Conservation (phyloP, 2,329 filamentous ascomycete genomes). For the Trichoderma breve region DNA sequence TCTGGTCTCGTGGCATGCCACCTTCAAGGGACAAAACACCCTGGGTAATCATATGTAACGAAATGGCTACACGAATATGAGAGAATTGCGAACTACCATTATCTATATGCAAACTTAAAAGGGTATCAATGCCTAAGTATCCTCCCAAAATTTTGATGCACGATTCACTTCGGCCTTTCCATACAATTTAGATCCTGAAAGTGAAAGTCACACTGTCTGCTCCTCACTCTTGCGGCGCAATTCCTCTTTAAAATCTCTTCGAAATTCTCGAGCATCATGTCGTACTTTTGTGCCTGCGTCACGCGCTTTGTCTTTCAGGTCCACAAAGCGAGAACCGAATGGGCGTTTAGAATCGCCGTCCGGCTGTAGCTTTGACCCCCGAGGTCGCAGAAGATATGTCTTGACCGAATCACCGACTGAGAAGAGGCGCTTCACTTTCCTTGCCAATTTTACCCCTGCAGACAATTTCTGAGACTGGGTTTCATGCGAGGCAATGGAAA, state of each 20-base stretch:
- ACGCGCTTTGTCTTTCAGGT: conserved; percentile 3
- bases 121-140: not conserved
- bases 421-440: conserved; percentile 1
- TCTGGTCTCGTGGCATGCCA: not conserved
- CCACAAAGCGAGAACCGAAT: not conserved
- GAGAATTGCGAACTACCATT: not conserved
- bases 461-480: not conserved
- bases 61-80: not conserved
- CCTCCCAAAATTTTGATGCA: not conserved
- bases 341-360: not conserved
- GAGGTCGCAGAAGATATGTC: not conserved
- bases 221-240: not conserved
- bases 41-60: too few relatives aligned
- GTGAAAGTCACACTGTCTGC: not conserved
- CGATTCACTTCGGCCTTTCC: not conserved
- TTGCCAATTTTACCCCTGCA: not conserved
- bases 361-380: not conserved
- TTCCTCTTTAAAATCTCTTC: conserved; percentile 3
- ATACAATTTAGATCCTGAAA: not conserved
- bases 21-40: not conserved
- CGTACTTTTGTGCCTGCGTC: not conserved
- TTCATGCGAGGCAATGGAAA: not conserved
- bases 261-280: not conserved
- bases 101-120: not conserved
- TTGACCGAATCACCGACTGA: not conserved